Evolutionary conservation across 139 green algal species (phyloP).

Genomic region (Chlamydomonas schloesseri): DNA sequence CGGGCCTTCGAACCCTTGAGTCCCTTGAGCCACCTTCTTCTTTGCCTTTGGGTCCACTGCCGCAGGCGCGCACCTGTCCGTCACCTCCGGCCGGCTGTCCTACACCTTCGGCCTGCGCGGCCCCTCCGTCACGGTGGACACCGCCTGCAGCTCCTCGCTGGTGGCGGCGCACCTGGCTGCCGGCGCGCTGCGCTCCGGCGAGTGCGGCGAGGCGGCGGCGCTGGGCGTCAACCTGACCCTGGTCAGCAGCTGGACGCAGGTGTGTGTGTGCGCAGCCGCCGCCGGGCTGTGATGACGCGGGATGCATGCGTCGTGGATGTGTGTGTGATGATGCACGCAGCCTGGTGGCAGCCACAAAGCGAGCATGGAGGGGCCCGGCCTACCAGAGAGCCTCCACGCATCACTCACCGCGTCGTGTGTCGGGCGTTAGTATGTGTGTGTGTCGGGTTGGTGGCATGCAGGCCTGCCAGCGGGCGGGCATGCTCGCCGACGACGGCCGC

Average conservation of each 20-base stretch:
- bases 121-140: constrained; percentile 85
- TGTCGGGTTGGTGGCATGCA: too few species aligned
- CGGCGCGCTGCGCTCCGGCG: neutral
- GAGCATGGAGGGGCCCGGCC: too few species aligned
- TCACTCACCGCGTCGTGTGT: too few species aligned
- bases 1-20: too few species aligned
- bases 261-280: neutral
- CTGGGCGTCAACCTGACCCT: constrained; percentile 79
- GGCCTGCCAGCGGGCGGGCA: constrained; percentile 70
- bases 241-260: constrained; percentile 68
- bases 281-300: neutral
- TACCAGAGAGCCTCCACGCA: too few species aligned
- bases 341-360: too few species aligned
- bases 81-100: constrained; percentile 71
- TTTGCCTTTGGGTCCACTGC: too few species aligned
- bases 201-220: constrained; percentile 48
- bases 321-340: too few species aligned
- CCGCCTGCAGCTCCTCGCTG: constrained; percentile 85
- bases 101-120: constrained; percentile 73
- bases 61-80: constrained; percentile 76
- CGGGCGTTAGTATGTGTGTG: too few species aligned
- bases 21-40: too few species aligned
- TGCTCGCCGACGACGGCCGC: constrained; percentile 85
- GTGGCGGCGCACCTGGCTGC: constrained; percentile 71
- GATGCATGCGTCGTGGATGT: too few species aligned